Evolutionary conservation across 305 asterid genomes (phyloP).

Genomic region (Lippia alba): DNA sequence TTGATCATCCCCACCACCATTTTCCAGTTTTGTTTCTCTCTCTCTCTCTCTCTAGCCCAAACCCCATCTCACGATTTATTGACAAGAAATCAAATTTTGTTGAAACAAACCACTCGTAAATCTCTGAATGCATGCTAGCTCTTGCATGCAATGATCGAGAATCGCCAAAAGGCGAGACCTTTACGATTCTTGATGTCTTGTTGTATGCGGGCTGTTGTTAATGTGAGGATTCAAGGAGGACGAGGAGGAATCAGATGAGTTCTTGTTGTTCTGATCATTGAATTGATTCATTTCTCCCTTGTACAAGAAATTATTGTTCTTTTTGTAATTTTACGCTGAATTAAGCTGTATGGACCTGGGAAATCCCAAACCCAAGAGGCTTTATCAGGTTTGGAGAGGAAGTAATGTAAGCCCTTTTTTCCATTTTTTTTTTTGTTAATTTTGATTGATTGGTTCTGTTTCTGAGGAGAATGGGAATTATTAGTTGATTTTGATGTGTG

Average conservation of each 20-base stretch:
- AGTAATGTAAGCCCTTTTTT: constrained; percentile 69
- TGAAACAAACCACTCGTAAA: constrained; percentile 39
- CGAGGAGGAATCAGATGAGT: constrained; percentile 25
- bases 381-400: constrained; percentile 90
- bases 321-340: background rate
- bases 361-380: constrained; percentile 58
- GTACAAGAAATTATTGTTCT: background rate
- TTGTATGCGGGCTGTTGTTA: constrained; percentile 35
- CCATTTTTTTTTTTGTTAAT: background rate
- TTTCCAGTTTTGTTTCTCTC: constrained; percentile 1
- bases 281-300: constrained; percentile 32
- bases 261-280: constrained; percentile 24
- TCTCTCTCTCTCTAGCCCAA: constrained; percentile 27
- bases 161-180: constrained; percentile 36
- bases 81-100: background rate
- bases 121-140: constrained; percentile 39
- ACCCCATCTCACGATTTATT: constrained; percentile 40
- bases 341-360: constrained; percentile 62
- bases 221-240: constrained; percentile 11
- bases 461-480: constrained; percentile 26
- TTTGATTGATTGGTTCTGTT: constrained; percentile 14
- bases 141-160: constrained; percentile 43
- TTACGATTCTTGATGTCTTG: constrained; percentile 34
- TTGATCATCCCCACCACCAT: constrained; percentile 44
- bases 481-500: constrained; percentile 33